These are phyloP conservation scores for Chalaropsis thielavioides DNA, from an alignment of 2,329 filamentous ascomycete species.

Conservation along the genomic window DNA sequence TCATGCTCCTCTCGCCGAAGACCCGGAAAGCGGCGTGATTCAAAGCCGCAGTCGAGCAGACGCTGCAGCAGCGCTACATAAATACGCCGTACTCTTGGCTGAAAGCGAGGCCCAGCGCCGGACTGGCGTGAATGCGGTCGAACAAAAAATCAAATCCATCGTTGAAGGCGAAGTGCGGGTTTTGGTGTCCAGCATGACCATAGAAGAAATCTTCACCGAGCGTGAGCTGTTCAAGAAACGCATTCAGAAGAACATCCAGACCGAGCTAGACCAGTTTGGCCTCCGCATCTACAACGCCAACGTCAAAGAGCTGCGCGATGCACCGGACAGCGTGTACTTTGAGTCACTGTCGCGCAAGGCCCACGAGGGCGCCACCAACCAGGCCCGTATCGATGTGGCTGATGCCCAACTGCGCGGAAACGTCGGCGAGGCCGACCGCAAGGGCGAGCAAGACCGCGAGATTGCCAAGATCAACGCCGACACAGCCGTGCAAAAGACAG, in stretches of 20 bases:
- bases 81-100: slow-evolving; percentile 69
- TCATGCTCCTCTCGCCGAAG: neutral
- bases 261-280: slow-evolving; percentile 66
- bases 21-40: neutral
- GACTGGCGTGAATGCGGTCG: slow-evolving; percentile 45
- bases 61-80: slow-evolving; percentile 51
- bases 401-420: slow-evolving; percentile 51
- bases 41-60: slow-evolving; percentile 24
- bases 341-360: slow-evolving; percentile 68
- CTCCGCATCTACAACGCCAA: slow-evolving; percentile 59
- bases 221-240: slow-evolving; percentile 63
- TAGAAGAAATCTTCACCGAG: slow-evolving; percentile 77
- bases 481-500: slow-evolving; percentile 71
- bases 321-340: slow-evolving; percentile 70
- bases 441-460: slow-evolving; percentile 68
- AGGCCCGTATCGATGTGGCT: slow-evolving; percentile 45
- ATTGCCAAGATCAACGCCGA: slow-evolving; percentile 79
- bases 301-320: slow-evolving; percentile 77
- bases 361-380: slow-evolving; percentile 72
- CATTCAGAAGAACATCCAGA: slow-evolving; percentile 61
- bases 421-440: slow-evolving; percentile 63
- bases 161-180: slow-evolving; percentile 79
- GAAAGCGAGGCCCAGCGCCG: slow-evolving; percentile 43
- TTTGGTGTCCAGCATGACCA: slow-evolving; percentile 77
- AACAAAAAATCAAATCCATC: slow-evolving; percentile 77